These are phyloP conservation scores for Bryopsis sp. DNA, from an alignment of 139 green algal genomes.

Conservation along the genomic window DNA sequence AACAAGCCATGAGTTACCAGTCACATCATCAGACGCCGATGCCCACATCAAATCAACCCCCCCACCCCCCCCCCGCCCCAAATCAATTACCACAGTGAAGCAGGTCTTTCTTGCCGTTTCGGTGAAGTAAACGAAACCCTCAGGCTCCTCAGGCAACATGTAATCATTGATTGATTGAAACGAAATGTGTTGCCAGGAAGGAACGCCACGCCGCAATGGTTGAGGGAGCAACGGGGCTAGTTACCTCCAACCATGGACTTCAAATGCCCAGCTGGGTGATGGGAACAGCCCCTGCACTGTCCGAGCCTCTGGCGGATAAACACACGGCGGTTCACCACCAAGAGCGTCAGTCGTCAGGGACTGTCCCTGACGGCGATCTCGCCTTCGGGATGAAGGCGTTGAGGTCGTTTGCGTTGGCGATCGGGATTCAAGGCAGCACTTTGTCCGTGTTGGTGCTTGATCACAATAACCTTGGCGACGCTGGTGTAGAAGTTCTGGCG, in stretches of 20 bases:
- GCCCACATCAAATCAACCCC: no score
- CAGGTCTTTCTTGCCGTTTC: no score
- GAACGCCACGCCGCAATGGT: background rate
- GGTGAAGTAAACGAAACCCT: no score
- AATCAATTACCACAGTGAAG: no score
- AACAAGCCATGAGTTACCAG: no score
- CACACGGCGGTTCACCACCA: background rate
- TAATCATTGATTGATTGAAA: no score
- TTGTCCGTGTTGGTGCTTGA: conserved; percentile 31
- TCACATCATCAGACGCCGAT: no score
- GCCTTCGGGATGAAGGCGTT: conserved; percentile 24
- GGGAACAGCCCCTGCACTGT: background rate
- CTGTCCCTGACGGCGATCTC: no score
- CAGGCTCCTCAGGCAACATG: no score
- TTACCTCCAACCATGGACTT: background rate
- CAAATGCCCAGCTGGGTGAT: background rate
- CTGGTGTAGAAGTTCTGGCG: conserved; percentile 20
- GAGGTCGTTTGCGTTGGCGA: conserved; percentile 24
- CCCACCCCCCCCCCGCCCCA: no score
- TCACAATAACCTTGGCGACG: conserved; percentile 35
- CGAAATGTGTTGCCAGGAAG: background rate
- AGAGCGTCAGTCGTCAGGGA: background rate
- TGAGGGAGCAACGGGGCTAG: background rate
- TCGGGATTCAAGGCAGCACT: conserved; percentile 16
- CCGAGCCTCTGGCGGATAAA: background rate